Evolutionary conservation across 306 rosid species (phyloP).

Genomic region (Fragaria ananassa): DNA sequence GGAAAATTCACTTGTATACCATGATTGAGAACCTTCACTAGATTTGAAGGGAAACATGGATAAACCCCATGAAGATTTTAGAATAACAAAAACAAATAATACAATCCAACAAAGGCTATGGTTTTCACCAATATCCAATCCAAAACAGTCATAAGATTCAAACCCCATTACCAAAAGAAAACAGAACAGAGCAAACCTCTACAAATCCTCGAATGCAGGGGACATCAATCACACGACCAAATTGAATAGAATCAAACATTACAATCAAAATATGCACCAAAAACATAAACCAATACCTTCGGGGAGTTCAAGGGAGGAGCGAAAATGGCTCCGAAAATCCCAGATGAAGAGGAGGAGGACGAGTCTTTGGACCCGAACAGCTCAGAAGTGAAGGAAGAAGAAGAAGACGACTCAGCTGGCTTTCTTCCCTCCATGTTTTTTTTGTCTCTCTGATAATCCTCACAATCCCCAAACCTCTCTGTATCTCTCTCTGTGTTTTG

Average conservation of each 20-base stretch:
- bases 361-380: conserved; percentile 56
- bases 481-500: not conserved
- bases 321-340: conserved; percentile 58
- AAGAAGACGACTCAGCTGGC: conserved; percentile 36
- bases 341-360: conserved; percentile 45
- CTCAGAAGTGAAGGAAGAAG: conserved; percentile 64
- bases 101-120: not conserved
- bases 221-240: conserved; percentile 1
- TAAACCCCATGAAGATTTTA: conserved; percentile 7
- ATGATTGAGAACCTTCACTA: not conserved
- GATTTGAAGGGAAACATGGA: not conserved
- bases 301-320: conserved; percentile 39
- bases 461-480: not conserved
- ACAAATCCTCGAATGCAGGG: not conserved
- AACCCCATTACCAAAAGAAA: not conserved
- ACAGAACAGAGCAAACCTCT: conserved; percentile 4
- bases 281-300: conserved; percentile 33
- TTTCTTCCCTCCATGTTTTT: conserved; percentile 63
- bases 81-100: not conserved
- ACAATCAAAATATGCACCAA: conserved; percentile 4
- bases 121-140: not conserved
- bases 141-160: not conserved
- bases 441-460: not conserved
- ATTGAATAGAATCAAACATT: conserved; percentile 12
- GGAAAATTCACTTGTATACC: not conserved